Evolutionary conservation across 2,329 filamentous ascomycete species (phyloP), one percentile per base, ranked within the genome.

Genomic region (Alternaria rosae): DNA sequence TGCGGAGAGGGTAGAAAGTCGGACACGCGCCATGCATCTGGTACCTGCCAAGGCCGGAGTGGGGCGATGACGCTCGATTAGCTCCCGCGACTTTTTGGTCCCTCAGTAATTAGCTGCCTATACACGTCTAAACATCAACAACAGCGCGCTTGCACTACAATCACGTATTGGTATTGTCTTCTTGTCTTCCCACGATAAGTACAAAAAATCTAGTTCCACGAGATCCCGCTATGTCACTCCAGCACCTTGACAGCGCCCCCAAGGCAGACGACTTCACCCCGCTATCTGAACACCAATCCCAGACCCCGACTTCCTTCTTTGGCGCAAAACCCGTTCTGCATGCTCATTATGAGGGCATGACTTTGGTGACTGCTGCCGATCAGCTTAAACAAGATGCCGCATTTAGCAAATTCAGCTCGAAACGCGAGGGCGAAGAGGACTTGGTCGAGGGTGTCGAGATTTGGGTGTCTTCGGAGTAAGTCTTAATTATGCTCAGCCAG

Each of bases 281-380:
- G 5, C 84, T 94, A 47, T 82, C 85, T 60, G 88, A 92, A 63
- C 91, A 93, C 75, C 87, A 92, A 76, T 83, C 88, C 54, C 88
- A 89, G 72, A 94, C 92, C 1, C 92, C 92, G 1, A 83, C 84
- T 60, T 90, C 87, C 43, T 94, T 94, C 80, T 90, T 89, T 70
- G 87, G 85, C 69, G 87, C 87, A 26, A 92, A 91, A 73, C 88
- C 91, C 1, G 85, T 94, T 44, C 85, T 94, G 4, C 87, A 94
- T 79, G 87, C 86, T 68, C 87, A 89, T 71, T 83, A 85, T 41
- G 69, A 82, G 12, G 82, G 83, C 60, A 84, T 88, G 57, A 88
- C 86, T 41, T 86, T 89, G 4, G 85, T 86, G 71, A 81, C 90
- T 20, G 82, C 86, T 25, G 82, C 80, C 35, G 82, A 84, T 42